phyloP scores from a whole-genome alignment of 1,284 basidiomycete genomes.

The Apiotrichum laibachii region DNA sequence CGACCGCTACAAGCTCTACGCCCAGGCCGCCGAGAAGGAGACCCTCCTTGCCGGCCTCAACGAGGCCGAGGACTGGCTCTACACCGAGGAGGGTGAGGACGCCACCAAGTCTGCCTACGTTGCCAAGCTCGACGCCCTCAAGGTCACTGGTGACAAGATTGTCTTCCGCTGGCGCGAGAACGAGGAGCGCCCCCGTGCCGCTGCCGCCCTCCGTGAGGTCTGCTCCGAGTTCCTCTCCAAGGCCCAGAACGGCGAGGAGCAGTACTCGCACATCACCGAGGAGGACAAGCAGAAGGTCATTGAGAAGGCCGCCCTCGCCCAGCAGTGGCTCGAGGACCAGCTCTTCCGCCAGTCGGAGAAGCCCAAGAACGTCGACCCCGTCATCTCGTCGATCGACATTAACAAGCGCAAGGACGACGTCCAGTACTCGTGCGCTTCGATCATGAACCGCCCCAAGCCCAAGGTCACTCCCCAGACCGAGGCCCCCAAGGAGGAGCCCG shows the following conservation, averaged over 20 bases:
- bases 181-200: conserved; percentile 71
- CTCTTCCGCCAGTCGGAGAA: conserved; percentile 77
- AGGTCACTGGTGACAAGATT: conserved; percentile 79
- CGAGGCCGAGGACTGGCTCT: conserved; percentile 90
- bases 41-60: conserved; percentile 66
- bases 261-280: conserved; percentile 79
- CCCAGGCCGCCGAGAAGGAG: conserved; percentile 70
- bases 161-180: conserved; percentile 72
- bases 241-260: conserved; percentile 76
- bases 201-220: conserved; percentile 73
- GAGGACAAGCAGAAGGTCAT: conserved; percentile 76
- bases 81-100: conserved; percentile 91
- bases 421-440: conserved; percentile 76
- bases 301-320: conserved; percentile 63
- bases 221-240: conserved; percentile 77
- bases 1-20: conserved; percentile 72
- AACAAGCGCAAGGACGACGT: conserved; percentile 84
- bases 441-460: conserved; percentile 83
- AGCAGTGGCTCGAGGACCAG: conserved; percentile 92
- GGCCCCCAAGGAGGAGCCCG: conserved; percentile 52
- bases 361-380: conserved; percentile 79
- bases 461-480: conserved; percentile 61
- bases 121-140: conserved; percentile 70
- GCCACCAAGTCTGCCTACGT: conserved; percentile 88
- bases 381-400: conserved; percentile 75